Conservation (phyloP, 1,139 yeast genomes). For the Blastobotrys raffinosifermentans region DNA sequence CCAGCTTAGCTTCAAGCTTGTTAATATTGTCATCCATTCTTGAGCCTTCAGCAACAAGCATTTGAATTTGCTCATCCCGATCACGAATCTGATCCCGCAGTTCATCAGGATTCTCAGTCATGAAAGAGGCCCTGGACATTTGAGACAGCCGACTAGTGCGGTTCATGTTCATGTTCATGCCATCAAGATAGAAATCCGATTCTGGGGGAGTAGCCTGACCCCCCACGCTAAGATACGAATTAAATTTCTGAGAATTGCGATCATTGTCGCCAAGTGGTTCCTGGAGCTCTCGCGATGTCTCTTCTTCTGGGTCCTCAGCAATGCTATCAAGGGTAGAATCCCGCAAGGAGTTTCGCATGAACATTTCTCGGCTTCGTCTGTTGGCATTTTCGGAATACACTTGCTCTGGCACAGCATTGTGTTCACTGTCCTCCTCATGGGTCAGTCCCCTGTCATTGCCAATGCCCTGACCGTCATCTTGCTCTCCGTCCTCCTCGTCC, state of each 20-base stretch:
- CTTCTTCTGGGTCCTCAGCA: background rate
- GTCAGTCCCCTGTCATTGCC: slow-evolving; percentile 7
- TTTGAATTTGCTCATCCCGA: slow-evolving; percentile 28
- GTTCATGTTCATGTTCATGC: background rate
- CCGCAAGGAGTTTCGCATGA: too few relatives aligned
- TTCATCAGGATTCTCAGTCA: slow-evolving; percentile 2
- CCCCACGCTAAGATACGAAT: too few relatives aligned
- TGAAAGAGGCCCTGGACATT: background rate
- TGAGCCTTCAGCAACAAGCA: slow-evolving; percentile 28
- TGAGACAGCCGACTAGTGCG: background rate
- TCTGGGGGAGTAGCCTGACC: too few relatives aligned
- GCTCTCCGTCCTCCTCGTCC: slow-evolving; percentile 16
- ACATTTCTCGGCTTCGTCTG: too few relatives aligned
- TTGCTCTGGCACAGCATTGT: background rate
- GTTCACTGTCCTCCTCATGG: background rate
- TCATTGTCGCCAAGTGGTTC: background rate
- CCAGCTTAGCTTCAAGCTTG: slow-evolving; percentile 26
- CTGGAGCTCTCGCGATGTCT: background rate
- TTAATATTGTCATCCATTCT: slow-evolving; percentile 27
- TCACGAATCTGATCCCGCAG: slow-evolving; percentile 18
- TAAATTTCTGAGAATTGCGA: too few relatives aligned
- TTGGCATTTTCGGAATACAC: too few relatives aligned
- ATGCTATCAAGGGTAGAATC: too few relatives aligned
- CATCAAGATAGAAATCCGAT: background rate
- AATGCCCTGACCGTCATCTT: slow-evolving; percentile 14